Percentiles rank a stretch among this genome's conserved stretches.
phyloP scores from a whole-genome alignment of 2,329 filamentous ascomycete species.

The Penicillium brasilianum region DNA sequence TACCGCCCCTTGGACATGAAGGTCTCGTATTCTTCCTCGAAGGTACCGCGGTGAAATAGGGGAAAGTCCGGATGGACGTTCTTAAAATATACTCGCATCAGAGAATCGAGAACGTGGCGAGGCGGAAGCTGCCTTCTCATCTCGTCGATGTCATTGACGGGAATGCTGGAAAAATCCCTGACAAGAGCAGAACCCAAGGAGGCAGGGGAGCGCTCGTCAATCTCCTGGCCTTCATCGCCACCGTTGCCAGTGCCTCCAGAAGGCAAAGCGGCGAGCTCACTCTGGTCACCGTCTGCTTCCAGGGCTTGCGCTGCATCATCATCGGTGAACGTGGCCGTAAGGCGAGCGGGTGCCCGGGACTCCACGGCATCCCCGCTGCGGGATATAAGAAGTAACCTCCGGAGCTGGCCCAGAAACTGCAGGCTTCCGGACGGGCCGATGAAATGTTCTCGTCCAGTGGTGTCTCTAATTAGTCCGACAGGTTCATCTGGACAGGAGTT shows the following conservation, averaged over 20 bases:
- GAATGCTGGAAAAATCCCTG: constrained; percentile 10
- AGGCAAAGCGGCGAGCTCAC: constrained; percentile 8
- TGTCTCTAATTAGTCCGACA: constrained; percentile 39
- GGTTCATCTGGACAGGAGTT: constrained; percentile 10
- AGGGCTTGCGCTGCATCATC: constrained; percentile 16
- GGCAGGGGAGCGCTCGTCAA: constrained; percentile 10
- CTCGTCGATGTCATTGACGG: constrained; percentile 10
- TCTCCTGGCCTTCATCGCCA: constrained; percentile 7
- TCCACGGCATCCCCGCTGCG: constrained; percentile 7
- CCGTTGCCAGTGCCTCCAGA: constrained; percentile 4
- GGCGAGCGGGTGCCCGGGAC: constrained; percentile 4
- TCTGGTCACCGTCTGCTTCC: constrained; percentile 10
- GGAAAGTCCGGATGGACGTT: constrained; percentile 45
- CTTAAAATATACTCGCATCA: constrained; percentile 45
- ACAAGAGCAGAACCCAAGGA: constrained; percentile 13
- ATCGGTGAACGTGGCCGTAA: constrained; percentile 13
- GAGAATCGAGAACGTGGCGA: constrained; percentile 34
- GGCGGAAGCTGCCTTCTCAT: constrained; percentile 15
- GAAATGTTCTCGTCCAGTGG: constrained; percentile 44
- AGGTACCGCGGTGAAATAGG: constrained; percentile 43
- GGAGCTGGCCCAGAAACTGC: constrained; percentile 44
- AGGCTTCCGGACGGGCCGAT: constrained; percentile 47
- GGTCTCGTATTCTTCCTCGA: constrained; percentile 43
- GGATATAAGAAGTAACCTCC: constrained; percentile 21
- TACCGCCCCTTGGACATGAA: constrained; percentile 27